A percentile compares a stretch with the other conserved stretches of the same genome.
Evolutionary conservation across 495 filamentous ascomycete species (phyloP).

Genomic region (Cercophora scortea): DNA sequence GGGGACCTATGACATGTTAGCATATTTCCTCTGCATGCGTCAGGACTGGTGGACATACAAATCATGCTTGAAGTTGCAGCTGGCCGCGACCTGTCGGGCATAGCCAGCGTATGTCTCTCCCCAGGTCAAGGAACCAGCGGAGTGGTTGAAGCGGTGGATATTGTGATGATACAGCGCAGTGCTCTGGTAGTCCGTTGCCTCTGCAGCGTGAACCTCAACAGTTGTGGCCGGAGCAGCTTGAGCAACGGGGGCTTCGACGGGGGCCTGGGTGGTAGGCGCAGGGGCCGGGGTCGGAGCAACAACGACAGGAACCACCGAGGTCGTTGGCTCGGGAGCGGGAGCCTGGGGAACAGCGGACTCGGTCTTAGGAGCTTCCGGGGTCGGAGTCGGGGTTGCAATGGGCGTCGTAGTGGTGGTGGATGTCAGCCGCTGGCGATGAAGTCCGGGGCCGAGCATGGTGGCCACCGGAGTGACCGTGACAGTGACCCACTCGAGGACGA

Average conservation of each 20-base stretch:
- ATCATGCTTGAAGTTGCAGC: constrained; percentile 68
- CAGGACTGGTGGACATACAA: constrained; percentile 48
- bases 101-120: constrained; percentile 51
- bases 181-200: constrained; percentile 22
- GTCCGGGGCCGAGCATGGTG: constrained; percentile 9
- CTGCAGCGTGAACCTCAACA: constrained; percentile 11
- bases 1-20: constrained; percentile 27
- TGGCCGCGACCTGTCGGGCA: constrained; percentile 40
- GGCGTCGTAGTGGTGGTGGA: constrained; percentile 4
- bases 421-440: background rate
- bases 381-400: constrained; percentile 1
- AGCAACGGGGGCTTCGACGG: background rate
- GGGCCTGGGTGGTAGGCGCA: constrained; percentile 4
- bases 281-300: constrained; percentile 11
- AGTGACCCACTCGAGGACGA: constrained; percentile 52
- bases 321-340: constrained; percentile 8
- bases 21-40: background rate
- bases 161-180: constrained; percentile 68
- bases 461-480: constrained; percentile 47
- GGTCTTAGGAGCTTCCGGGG: no score
- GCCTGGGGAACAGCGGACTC: background rate
- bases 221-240: constrained; percentile 1
- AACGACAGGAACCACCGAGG: constrained; percentile 7
- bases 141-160: constrained; percentile 77
- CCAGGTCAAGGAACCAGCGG: constrained; percentile 56